Evolutionary conservation across 2,329 filamentous ascomycete species (phyloP), one percentile per base, ranked within the genome.

Genomic region (Aschersonia sp.): DNA sequence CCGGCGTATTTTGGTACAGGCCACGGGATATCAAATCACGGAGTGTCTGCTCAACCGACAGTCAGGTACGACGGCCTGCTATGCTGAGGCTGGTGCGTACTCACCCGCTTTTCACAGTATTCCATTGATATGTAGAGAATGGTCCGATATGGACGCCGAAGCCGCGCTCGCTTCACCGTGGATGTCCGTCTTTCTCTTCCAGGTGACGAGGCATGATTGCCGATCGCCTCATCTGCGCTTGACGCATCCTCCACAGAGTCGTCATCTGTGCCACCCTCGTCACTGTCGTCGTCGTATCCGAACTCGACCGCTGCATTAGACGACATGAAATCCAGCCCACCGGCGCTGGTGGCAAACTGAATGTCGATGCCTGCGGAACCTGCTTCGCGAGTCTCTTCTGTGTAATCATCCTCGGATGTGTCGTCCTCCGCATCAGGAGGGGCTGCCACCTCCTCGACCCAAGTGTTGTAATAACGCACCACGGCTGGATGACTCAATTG

Each of bases 71-170:
- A n/a, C 40, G 14, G 40, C 40, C 4, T 39, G 9, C 8, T 9
- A 11, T n/a, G 4, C 29, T 31, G 5, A 4, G n/a, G 11, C 4
- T 32, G 11, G 11, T 22, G 22, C 29, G 46, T 10, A 66, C 75
- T 63, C 67, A 83, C 80, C 54, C 85, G 79, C 60, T 90, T 92
- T 61, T 97, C 90, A 59, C 92, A 98, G 55, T 96, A 94, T 61
- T 98, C 92, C 92, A 98, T 98, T 51, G 94, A 92, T 48, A 98
- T 97, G 61, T 96, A 98, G 42, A 98, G 73, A 6, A 89, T 82
- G 0, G 84, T 89, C 46, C 77, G 78, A 51, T 77, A 75, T 4
- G 77, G 67, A 42, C 75, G 70, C 48, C 75, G 70, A 42, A 66
- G 65, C 43, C 69, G 51, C 51, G 61, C 53, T 49, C 67, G 54